Evolutionary conservation across 176 grass and related monocot species (phyloP).

Genomic region (Paspalum notatum): DNA sequence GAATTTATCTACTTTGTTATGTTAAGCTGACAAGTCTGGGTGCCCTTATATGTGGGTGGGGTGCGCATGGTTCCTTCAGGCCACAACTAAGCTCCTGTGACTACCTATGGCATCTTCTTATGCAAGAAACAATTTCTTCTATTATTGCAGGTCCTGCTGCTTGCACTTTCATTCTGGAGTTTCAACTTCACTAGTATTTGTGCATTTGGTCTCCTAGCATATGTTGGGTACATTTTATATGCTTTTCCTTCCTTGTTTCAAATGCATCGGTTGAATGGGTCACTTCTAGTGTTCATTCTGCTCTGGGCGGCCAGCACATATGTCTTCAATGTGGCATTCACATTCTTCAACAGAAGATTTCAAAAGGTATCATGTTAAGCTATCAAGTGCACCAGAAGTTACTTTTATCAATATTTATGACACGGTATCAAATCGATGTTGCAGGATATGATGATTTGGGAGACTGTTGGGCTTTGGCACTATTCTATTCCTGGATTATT

Average conservation of each 20-base stretch:
- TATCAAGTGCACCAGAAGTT: slow-evolving; percentile 31
- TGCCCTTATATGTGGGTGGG: too few relatives aligned
- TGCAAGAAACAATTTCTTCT: slow-evolving; percentile 4
- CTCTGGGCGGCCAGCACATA: slow-evolving; percentile 96
- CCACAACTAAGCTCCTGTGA: too few relatives aligned
- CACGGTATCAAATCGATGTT: slow-evolving; percentile 38
- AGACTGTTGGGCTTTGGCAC: slow-evolving; percentile 98
- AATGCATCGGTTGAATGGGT: slow-evolving; percentile 94
- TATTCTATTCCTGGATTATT: slow-evolving; percentile 97
- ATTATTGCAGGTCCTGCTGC: slow-evolving; percentile 84
- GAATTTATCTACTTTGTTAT: too few relatives aligned
- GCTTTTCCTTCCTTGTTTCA: slow-evolving; percentile 91
- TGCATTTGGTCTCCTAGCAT: slow-evolving; percentile 95
- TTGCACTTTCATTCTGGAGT: slow-evolving; percentile 93
- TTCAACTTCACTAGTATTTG: slow-evolving; percentile 92
- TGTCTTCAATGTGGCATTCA: slow-evolving; percentile 95
- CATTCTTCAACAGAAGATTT: slow-evolving; percentile 97
- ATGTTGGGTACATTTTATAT: slow-evolving; percentile 96
- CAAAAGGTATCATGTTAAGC: slow-evolving; percentile 68
- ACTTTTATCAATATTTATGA: slow-evolving; percentile 31
- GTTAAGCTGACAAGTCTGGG: not conserved
- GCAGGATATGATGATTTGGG: slow-evolving; percentile 99
- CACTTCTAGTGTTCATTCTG: slow-evolving; percentile 92
- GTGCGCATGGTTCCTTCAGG: too few relatives aligned
- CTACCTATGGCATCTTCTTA: not conserved